Evolutionary conservation across 2,329 filamentous ascomycete genomes (phyloP).

Genomic region (Leptographium galeiforme): DNA sequence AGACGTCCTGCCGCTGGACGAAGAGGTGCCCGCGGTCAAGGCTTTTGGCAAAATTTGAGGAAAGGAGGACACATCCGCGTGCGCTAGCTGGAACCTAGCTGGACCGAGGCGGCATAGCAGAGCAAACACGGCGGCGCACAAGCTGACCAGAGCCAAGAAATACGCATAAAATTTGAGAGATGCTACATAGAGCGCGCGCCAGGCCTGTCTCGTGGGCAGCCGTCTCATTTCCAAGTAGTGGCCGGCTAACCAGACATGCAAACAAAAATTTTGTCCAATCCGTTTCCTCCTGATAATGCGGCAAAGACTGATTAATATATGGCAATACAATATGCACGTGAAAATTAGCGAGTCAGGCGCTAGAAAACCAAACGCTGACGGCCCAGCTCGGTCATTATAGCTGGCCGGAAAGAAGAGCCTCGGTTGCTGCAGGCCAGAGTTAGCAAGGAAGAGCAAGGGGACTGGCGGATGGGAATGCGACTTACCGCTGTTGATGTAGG

Average conservation of each 20-base stretch:
- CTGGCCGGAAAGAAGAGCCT: constrained; percentile 66
- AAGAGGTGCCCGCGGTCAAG: constrained; percentile 56
- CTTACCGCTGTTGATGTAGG: constrained; percentile 89
- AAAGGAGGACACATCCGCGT: too few relatives aligned
- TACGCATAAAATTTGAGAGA: neutral
- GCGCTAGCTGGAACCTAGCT: neutral
- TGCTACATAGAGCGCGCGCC: neutral
- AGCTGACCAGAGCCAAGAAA: neutral
- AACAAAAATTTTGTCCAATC: neutral
- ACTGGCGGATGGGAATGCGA: constrained; percentile 12
- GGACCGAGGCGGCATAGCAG: too few relatives aligned
- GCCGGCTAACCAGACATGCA: neutral
- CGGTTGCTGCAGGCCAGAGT: constrained; percentile 42
- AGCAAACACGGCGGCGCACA: too few relatives aligned
- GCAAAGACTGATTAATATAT: neutral
- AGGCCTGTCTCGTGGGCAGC: neutral
- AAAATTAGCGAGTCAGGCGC: neutral
- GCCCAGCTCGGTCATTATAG: constrained; percentile 29
- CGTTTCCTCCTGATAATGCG: constrained; percentile 8
- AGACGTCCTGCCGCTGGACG: constrained; percentile 61
- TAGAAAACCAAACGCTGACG: neutral
- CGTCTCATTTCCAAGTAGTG: neutral
- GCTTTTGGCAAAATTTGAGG: neutral
- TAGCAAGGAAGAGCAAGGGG: neutral
- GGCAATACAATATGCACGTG: constrained; percentile 1